A percentile compares a stretch with the other conserved stretches of the same genome.
These are phyloP conservation scores for Aspergillus cejpii DNA, from an alignment of 2,329 filamentous ascomycete species.

Conservation along the genomic window DNA sequence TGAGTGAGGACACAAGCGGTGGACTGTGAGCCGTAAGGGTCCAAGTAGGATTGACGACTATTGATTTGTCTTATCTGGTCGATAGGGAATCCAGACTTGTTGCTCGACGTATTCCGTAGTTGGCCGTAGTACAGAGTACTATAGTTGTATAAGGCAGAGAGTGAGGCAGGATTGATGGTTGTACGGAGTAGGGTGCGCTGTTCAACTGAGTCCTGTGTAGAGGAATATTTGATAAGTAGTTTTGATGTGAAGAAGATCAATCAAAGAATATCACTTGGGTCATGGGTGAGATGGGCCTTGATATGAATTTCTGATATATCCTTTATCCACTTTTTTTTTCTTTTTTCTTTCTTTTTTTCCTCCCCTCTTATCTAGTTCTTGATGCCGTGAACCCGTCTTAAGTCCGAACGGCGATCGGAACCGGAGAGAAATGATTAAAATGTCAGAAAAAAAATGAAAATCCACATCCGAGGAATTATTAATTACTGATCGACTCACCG, in stretches of 20 bases:
- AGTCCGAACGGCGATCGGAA: constrained; percentile 13
- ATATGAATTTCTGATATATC: constrained; percentile 19
- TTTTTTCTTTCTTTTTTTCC: constrained; percentile 10
- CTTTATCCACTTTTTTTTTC: constrained; percentile 9
- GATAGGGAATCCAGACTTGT: background rate
- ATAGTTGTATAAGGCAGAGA: background rate
- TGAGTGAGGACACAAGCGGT: constrained; percentile 15
- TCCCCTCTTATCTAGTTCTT: constrained; percentile 2
- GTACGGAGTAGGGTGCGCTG: too few relatives aligned
- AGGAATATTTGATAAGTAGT: background rate
- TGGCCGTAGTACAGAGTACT: too few relatives aligned
- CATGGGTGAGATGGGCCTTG: too few relatives aligned
- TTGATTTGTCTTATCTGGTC: background rate
- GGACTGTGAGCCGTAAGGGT: too few relatives aligned
- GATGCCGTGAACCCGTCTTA: constrained; percentile 7
- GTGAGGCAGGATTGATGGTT: background rate
- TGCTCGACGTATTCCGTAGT: too few relatives aligned
- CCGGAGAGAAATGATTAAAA: constrained; percentile 3
- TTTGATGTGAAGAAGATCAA: constrained; percentile 6
- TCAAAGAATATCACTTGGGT: constrained; percentile 1
- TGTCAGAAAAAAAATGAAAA: background rate
- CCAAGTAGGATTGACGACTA: constrained; percentile 3
- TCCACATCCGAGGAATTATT: too few relatives aligned
- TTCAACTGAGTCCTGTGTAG: background rate
- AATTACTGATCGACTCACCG: constrained; percentile 10